phyloP scores from a whole-genome alignment of 179 eudicot species.

The Patellifolia procumbens region DNA sequence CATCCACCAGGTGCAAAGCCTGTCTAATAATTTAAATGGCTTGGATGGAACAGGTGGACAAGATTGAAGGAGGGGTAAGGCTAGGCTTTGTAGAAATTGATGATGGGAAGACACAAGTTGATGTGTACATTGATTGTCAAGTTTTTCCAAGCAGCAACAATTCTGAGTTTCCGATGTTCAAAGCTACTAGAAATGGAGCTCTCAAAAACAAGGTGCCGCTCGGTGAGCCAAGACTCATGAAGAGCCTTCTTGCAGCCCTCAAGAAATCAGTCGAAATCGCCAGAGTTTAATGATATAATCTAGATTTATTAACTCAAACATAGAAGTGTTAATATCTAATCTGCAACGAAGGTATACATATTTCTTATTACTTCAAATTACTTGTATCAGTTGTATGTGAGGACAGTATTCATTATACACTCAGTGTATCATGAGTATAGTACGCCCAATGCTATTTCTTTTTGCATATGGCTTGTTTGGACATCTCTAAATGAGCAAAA shows the following conservation, averaged over 20 bases:
- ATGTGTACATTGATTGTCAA: slow-evolving; percentile 72
- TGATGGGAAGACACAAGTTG: slow-evolving; percentile 56
- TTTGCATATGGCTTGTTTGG: too few species aligned
- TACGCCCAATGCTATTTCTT: too few species aligned
- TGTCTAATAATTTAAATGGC: not conserved
- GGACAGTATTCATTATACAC: too few species aligned
- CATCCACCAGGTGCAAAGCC: not conserved
- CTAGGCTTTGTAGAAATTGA: slow-evolving; percentile 72
- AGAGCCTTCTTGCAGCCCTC: slow-evolving; percentile 69
- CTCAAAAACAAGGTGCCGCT: slow-evolving; percentile 61
- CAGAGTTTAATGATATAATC: slow-evolving; percentile 34
- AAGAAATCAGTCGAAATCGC: slow-evolving; percentile 68
- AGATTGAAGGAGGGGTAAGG: slow-evolving; percentile 81
- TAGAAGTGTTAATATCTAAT: not conserved
- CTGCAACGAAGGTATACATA: not conserved
- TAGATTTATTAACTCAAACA: not conserved
- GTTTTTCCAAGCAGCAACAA: slow-evolving; percentile 51
- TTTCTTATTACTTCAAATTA: too few species aligned
- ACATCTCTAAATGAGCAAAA: too few species aligned
- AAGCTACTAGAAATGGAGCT: slow-evolving; percentile 76
- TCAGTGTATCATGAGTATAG: too few species aligned
- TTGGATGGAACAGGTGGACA: slow-evolving; percentile 68
- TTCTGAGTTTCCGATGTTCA: slow-evolving; percentile 45
- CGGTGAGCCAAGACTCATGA: slow-evolving; percentile 91
- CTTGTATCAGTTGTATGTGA: too few species aligned